Evolutionary conservation across 129 eudicot genomes (phyloP).

Genomic region (Scalesia atractyloides): DNA sequence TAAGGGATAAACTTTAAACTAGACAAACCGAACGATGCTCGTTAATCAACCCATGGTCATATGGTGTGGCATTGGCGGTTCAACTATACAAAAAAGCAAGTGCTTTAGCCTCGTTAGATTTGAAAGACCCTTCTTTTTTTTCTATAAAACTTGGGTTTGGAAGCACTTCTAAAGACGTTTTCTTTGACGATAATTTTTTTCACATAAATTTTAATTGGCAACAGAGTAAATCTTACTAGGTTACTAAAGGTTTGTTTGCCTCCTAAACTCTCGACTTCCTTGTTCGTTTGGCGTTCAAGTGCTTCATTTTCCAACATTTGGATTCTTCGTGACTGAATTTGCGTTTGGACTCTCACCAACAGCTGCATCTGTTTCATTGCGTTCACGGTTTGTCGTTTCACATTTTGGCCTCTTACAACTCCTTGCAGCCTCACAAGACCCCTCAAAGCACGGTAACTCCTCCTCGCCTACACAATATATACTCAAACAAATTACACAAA

Average conservation of each 20-base stretch:
- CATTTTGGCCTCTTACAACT: slow-evolving; percentile 82
- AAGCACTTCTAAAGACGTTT: too few relatives aligned
- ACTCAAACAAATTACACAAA: not conserved
- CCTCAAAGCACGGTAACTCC: slow-evolving; percentile 81
- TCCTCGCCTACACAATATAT: slow-evolving; percentile 64
- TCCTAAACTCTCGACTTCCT: slow-evolving; percentile 59
- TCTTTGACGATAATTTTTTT: too few relatives aligned
- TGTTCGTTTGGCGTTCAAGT: slow-evolving; percentile 54
- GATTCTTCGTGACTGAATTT: slow-evolving; percentile 85
- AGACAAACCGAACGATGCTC: too few relatives aligned
- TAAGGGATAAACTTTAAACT: too few relatives aligned
- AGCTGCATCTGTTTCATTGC: slow-evolving; percentile 98
- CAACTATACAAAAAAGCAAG: too few relatives aligned
- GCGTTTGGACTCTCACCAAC: slow-evolving; percentile 87
- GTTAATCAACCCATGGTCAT: too few relatives aligned
- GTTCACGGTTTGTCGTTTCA: slow-evolving; percentile 78
- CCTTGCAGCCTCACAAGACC: slow-evolving; percentile 97
- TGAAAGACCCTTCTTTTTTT: too few relatives aligned
- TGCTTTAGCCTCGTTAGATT: too few relatives aligned
- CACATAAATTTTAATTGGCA: too few relatives aligned
- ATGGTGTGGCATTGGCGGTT: too few relatives aligned
- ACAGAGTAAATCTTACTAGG: slow-evolving; percentile 37
- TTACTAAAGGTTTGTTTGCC: slow-evolving; percentile 64
- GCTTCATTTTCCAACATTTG: slow-evolving; percentile 88
- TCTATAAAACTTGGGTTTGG: too few relatives aligned